Conservation (phyloP, 345 rosid species). For the Erodium maritimum region DNA sequence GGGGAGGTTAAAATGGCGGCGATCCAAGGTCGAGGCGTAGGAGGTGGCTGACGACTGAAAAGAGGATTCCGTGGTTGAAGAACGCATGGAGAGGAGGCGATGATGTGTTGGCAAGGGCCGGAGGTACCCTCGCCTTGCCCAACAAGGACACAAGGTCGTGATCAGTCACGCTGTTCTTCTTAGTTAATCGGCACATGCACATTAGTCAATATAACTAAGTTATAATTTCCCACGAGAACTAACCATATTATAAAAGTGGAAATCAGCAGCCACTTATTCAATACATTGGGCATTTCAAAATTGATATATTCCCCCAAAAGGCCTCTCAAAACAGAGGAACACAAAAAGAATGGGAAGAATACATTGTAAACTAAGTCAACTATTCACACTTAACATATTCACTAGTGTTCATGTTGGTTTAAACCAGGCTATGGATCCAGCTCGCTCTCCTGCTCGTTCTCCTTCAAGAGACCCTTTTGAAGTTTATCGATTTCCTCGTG, state of each 20-base stretch:
- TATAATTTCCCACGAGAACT: too few relatives aligned
- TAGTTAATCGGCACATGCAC: too few relatives aligned
- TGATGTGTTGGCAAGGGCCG: too few relatives aligned
- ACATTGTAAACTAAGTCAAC: slow-evolving; percentile 4
- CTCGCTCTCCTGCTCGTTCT: background rate
- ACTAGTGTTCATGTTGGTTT: slow-evolving; percentile 1
- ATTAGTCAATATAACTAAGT: too few relatives aligned
- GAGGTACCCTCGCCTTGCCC: too few relatives aligned
- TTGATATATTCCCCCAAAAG: background rate
- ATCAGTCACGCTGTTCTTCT: too few relatives aligned
- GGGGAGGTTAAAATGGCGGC: too few relatives aligned
- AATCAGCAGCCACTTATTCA: background rate
- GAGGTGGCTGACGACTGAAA: too few relatives aligned
- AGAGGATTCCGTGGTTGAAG: too few relatives aligned
- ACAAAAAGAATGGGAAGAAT: slow-evolving; percentile 36
- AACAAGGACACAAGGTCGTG: too few relatives aligned
- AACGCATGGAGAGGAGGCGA: too few relatives aligned
- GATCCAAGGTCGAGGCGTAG: too few relatives aligned
- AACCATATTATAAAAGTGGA: slow-evolving; percentile 2
- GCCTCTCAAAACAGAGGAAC: slow-evolving; percentile 26
- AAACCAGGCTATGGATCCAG: slow-evolving; percentile 15
- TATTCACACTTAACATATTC: slow-evolving; percentile 23
- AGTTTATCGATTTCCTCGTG: slow-evolving; percentile 15
- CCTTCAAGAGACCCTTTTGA: slow-evolving; percentile 11
- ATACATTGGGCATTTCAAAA: slow-evolving; percentile 5